Evolutionary conservation across 176 grass and related monocot species (phyloP).

Genomic region (Coix lacrymajobi): DNA sequence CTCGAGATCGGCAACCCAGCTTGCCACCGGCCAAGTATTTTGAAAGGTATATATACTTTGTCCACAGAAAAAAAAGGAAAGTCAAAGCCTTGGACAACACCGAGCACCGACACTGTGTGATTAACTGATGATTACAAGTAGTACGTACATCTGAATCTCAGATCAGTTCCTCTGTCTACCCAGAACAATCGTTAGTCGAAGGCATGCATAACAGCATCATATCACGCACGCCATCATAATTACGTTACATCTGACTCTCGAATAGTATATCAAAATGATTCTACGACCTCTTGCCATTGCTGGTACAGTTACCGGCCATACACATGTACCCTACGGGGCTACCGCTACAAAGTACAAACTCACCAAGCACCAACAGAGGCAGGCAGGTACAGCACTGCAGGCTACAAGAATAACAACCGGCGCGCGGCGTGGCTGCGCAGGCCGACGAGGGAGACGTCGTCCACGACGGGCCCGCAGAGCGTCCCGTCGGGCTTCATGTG

Average conservation of each 20-base stretch:
- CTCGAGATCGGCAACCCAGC: neutral
- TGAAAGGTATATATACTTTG: neutral
- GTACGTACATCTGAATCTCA: neutral
- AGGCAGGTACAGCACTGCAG: too few relatives aligned
- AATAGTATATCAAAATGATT: neutral
- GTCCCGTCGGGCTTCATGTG: slow-evolving; percentile 44
- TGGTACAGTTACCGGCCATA: neutral
- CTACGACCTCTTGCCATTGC: neutral
- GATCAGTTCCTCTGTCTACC: neutral
- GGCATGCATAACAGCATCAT: neutral
- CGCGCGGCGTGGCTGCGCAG: neutral
- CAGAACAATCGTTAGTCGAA: neutral
- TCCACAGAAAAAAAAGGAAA: neutral
- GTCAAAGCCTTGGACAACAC: neutral
- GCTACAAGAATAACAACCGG: neutral
- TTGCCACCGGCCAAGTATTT: neutral
- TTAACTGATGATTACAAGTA: neutral
- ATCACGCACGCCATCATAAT: too few relatives aligned
- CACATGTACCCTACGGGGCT: neutral
- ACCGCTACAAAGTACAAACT: neutral
- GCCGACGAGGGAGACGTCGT: slow-evolving; percentile 36
- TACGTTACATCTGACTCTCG: neutral
- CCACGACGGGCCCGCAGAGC: slow-evolving; percentile 48
- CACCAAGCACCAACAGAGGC: neutral
- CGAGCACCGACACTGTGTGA: neutral